Evolutionary conservation across 2,329 filamentous ascomycete genomes (phyloP).

Genomic region (Aspergillus fumigatus): DNA sequence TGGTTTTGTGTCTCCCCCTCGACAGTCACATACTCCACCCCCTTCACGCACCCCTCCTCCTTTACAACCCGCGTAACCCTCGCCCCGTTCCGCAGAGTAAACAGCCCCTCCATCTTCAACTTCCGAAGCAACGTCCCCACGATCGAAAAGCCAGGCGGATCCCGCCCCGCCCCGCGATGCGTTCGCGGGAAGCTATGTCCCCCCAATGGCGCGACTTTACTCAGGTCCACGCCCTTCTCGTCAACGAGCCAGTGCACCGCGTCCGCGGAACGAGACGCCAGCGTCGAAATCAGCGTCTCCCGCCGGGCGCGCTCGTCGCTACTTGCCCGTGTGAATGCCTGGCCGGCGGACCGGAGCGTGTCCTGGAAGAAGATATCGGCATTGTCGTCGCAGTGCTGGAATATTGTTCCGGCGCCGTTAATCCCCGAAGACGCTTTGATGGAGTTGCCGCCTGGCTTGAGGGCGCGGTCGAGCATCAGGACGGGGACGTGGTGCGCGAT

Average conservation of each 20-base stretch:
- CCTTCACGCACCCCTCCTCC: constrained; percentile 38
- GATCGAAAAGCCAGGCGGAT: constrained; percentile 58
- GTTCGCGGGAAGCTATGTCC: constrained; percentile 56
- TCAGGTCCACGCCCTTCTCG: constrained; percentile 55
- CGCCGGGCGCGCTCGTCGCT: constrained; percentile 31
- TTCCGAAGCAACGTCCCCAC: constrained; percentile 51
- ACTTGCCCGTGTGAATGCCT: constrained; percentile 17
- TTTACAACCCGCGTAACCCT: constrained; percentile 51
- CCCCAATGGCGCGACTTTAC: constrained; percentile 55
- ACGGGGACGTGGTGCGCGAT: constrained; percentile 51
- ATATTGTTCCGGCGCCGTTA: constrained; percentile 57
- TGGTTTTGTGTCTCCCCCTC: constrained; percentile 22
- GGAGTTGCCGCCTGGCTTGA: constrained; percentile 60
- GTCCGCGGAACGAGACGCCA: constrained; percentile 46
- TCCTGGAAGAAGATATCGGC: constrained; percentile 49
- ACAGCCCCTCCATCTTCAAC: constrained; percentile 47
- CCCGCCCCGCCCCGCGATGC: constrained; percentile 51
- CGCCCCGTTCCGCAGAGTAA: constrained; percentile 50
- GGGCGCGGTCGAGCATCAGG: constrained; percentile 54
- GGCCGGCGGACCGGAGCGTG: constrained; percentile 55
- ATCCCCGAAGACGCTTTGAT: constrained; percentile 66
- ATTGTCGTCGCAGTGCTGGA: constrained; percentile 44
- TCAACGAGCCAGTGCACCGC: constrained; percentile 56
- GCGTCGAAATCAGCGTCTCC: constrained; percentile 44
- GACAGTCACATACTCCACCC: constrained; percentile 47